A percentile compares a stretch with the other conserved stretches of the same genome.
Evolutionary conservation across 2,329 filamentous ascomycete genomes (phyloP).

Genomic region (Ophiosphaerella herpotricha): DNA sequence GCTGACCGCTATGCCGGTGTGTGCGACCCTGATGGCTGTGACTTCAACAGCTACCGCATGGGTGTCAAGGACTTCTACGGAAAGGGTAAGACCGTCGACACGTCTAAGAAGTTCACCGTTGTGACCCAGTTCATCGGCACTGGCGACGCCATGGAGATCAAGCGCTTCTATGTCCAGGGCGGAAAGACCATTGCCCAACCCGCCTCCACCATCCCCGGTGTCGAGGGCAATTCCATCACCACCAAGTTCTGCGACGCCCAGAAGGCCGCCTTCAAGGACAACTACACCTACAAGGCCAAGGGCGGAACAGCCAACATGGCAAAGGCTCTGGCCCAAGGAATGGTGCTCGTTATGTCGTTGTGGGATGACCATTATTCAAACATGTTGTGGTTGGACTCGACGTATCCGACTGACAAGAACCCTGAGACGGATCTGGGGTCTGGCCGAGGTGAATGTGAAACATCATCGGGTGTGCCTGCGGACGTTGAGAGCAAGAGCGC

Average conservation of each 20-base stretch:
- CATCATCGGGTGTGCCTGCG: conserved; percentile 32
- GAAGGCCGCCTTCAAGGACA: conserved; percentile 34
- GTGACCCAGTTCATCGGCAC: conserved; percentile 55
- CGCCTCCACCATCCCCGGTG: conserved; percentile 50
- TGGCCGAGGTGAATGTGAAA: conserved; percentile 36
- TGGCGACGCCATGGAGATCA: conserved; percentile 50
- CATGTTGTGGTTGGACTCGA: conserved; percentile 76
- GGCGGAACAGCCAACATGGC: conserved; percentile 64
- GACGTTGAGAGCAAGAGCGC: conserved; percentile 30
- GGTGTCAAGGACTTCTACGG: conserved; percentile 68
- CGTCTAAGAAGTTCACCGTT: conserved; percentile 50
- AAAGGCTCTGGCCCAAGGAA: conserved; percentile 58
- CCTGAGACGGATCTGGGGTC: conserved; percentile 29
- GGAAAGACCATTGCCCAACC: conserved; percentile 54
- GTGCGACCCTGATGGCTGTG: conserved; percentile 71
- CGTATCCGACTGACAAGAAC: conserved; percentile 57
- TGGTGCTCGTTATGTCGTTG: conserved; percentile 67
- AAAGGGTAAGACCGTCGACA: conserved; percentile 53
- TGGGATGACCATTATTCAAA: conserved; percentile 68
- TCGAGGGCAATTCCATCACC: conserved; percentile 44
- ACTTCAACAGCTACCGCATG: conserved; percentile 64
- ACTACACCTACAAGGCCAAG: conserved; percentile 57
- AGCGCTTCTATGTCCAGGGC: conserved; percentile 55
- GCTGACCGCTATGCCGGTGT: conserved; percentile 64
- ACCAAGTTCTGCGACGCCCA: conserved; percentile 38